Base-by-base conservation (phyloP, 495 filamentous ascomycete species). In the Xylaria acuta region DNA sequence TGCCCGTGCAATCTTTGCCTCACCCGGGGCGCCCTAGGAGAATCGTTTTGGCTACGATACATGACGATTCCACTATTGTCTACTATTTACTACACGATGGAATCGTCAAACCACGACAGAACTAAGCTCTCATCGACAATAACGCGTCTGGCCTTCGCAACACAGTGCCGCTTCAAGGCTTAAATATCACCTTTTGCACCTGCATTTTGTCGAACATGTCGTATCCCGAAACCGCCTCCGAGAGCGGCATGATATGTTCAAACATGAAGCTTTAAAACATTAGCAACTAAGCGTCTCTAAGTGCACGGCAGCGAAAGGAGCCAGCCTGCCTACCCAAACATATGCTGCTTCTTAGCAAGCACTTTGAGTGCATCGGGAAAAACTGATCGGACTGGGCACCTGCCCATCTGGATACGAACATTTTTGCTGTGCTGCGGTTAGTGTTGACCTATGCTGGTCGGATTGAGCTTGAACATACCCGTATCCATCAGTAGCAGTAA, bases 51-150 rank as follows among this genome's bases (percentile, higher is more conserved):
- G 95, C 93, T 30, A 94, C 93, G 47, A 86, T 95, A 64, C 89
- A 93, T 76, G 91, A 93, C 66, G 96, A 99, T 80, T 97, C 94
- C 56, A 98, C 96, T 3, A 88, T 98, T 27, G 93, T 95, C 5
- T 98, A 97, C 79, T 99, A 99, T 79, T 88, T 97, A 76, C 89
- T 98, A 54, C 94, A 97, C 74, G 95, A 98, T 80, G 97, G 97
- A 3, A 89, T 97, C 60, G 95, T 99, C 34, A 99, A 98, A 82
- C 96, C 97, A 4, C 85, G 97, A 70, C 96, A 98, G 79, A 99
- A 99, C 80, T 99, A 75, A 85, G 58, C 41, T 20, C 36, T 20
- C 14, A n/a, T 56, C 51, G 8, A 64, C 47, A 12, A 32, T 22
- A 20, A 3, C 41, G 53, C 25, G 18, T 56, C 45, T 64, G 5